Base-by-base conservation (phyloP, 495 filamentous ascomycete genomes). In the Neurospora sp. region DNA sequence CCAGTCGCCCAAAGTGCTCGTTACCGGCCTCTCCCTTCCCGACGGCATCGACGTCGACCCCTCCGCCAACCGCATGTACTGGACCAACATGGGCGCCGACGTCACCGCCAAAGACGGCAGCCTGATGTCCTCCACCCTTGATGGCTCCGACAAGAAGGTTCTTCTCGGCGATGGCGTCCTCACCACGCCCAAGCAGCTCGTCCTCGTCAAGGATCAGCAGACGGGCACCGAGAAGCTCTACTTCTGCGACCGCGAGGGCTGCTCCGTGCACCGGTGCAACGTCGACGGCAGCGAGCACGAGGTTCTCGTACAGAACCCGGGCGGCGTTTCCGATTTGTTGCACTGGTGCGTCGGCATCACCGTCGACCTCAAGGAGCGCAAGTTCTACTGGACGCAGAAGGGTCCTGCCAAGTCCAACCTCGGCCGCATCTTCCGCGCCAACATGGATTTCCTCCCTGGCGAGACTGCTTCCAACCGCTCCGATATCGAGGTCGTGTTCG, bases 321-420 rank as follows among this genome's bases (percentile, higher is more conserved):
- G 47, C n/a, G 8, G 65, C 65, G 27, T 39, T 2, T 14, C 1
- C 72, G 81, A 84, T 69, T 78, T 81, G 70, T 77, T 72, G 1
- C 76, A 77, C 9, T 89, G 86, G 87, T 87, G 85, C 74, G 87
- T 90, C 1, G 87, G 88, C 0, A 80, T 90, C 65, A 76, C 82
- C 0, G 68, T 90, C 27, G 81, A 82, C 68, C 42, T 70, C 0
- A 41, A 71, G 4, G 71, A 47, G 0, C 81, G 81, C 10, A 74
- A 84, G 41, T 45, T 90, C 14, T 88, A 87, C 77, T 89, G 87
- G 87, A 86, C 86, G 1, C 87, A 89, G 70, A 89, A 88, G 76
- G 88, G 87, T 0, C 79, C 80, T 0, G 78, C 78, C 40, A 89
- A 89, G 71, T 78, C 72, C 2, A 72, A 71, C 1, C 78, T 78